Evolutionary conservation across 495 filamentous ascomycete genomes (phyloP), one percentile per base, ranked within the genome.

Genomic region (Aspergillus nanangensis): DNA sequence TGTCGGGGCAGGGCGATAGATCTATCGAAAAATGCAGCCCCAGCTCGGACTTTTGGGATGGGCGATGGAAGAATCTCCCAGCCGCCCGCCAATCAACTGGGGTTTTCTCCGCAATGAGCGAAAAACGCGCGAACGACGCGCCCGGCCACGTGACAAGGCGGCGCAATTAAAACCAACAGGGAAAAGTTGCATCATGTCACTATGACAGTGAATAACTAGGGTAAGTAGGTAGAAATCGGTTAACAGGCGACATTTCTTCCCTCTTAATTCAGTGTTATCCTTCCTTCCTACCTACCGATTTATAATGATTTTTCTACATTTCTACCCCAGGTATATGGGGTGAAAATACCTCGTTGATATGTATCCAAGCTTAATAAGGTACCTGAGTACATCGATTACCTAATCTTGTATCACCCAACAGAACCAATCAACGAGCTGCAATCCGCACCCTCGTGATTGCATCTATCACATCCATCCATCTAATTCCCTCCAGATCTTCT

Each of bases 91-190:
- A 43, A 46, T n/a, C 25, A 38, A 27, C 48, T 35, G 41, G 35
- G 24, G 21, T 22, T n/a, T 51, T 55, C 52, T 51, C 48, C 49
- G 49, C 43, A 43, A 39, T 22, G 22, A 25, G 14, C 47, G 51
- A 44, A 44, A 42, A 44, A 52, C 51, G 45, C 48, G 50, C 34
- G 21, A 41, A 34, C 48, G 51, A 52, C 56, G 56, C 38, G 40
- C 33, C 9, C 17, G 22, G 41, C 54, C 55, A 58, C 55, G 55
- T 59, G 56, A 20, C 11, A 10, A 39, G 49, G 56, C 52, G 56
- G 38, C 47, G 53, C 56, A 59, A 59, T 58, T 58, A 53, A 52
- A 33, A 21, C 44, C 35, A 23, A 45, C 31, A 5, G 23, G 43
- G 33, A 36, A 45, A 38, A 2, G 8, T 3, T n/a, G 8, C 41